Percentiles rank a stretch among this genome's conserved stretches.
These are phyloP conservation scores for Calonectria crousiana DNA, from an alignment of 2,329 filamentous ascomycete genomes.

Conservation along the genomic window DNA sequence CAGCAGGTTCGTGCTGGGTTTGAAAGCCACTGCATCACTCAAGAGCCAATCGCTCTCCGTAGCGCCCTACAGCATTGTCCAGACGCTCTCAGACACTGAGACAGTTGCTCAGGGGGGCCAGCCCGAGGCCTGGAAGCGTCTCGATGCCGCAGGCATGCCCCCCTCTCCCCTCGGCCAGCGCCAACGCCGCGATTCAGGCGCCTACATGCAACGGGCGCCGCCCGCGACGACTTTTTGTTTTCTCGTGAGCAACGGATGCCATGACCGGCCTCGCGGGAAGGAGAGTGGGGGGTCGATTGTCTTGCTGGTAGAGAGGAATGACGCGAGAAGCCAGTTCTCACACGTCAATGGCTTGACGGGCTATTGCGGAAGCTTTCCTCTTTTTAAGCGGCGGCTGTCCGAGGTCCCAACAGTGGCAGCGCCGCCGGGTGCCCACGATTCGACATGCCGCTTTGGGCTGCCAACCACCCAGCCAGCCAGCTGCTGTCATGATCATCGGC, in stretches of 20 bases:
- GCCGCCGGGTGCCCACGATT: neutral
- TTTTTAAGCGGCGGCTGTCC: neutral
- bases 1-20: constrained; percentile 36
- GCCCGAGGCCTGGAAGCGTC: constrained; percentile 39
- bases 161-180: constrained; percentile 6
- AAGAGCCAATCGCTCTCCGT: constrained; percentile 34
- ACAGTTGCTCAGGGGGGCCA: constrained; percentile 17
- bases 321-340: constrained; percentile 39
- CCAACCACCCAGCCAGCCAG: constrained; percentile 12
- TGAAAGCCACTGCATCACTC: constrained; percentile 41
- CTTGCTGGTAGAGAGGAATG: constrained; percentile 30
- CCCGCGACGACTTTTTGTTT: constrained; percentile 25
- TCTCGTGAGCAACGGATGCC: constrained; percentile 22
- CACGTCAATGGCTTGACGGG: constrained; percentile 37
- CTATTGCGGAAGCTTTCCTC: constrained; percentile 19
- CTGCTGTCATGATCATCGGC: constrained; percentile 18
- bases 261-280: constrained; percentile 23
- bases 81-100: constrained; percentile 11
- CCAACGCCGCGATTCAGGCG: constrained; percentile 34
- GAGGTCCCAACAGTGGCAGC: constrained; percentile 12
- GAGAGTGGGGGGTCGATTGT: neutral
- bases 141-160: constrained; percentile 32
- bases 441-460: constrained; percentile 18
- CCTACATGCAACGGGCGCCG: constrained; percentile 38
- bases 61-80: constrained; percentile 1